Conservation (phyloP, 306 rosid species). For the Begonia loranthoides region DNA sequence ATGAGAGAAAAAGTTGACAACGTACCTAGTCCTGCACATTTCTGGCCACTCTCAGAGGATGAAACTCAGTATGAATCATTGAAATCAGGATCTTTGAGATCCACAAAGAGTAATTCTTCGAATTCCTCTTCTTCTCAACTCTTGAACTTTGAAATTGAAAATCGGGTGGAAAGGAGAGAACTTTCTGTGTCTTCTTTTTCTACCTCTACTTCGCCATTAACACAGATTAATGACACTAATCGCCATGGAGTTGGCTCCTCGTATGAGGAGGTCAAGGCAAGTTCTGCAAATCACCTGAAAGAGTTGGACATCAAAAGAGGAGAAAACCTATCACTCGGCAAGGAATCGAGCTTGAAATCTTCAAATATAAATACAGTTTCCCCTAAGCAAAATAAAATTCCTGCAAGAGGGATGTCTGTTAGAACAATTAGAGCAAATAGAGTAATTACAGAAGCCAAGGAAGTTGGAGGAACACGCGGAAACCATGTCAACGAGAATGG, state of each 20-base stretch:
- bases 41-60: conserved; percentile 55
- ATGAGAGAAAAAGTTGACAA: conserved; percentile 22
- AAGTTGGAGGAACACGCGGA: conserved; percentile 20
- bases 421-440: conserved; percentile 57
- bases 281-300: conserved; percentile 19
- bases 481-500: conserved; percentile 27
- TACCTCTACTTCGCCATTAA: conserved; percentile 22
- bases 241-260: conserved; percentile 22
- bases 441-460: conserved; percentile 17
- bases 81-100: conserved; percentile 24
- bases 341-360: conserved; percentile 17
- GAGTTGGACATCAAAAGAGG: conserved; percentile 19
- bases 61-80: conserved; percentile 58
- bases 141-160: conserved; percentile 15
- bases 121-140: conserved; percentile 10
- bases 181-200: conserved; percentile 24
- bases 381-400: conserved; percentile 22
- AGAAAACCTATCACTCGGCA: conserved; percentile 18
- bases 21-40: conserved; percentile 25
- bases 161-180: conserved; percentile 15
- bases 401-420: conserved; percentile 63
- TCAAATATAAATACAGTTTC: conserved; percentile 21
- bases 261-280: conserved; percentile 16
- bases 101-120: conserved; percentile 38
- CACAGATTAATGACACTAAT: conserved; percentile 18